These are phyloP conservation scores for Chaetomium cochliodes DNA, from an alignment of 495 filamentous ascomycete genomes.

Conservation along the genomic window DNA sequence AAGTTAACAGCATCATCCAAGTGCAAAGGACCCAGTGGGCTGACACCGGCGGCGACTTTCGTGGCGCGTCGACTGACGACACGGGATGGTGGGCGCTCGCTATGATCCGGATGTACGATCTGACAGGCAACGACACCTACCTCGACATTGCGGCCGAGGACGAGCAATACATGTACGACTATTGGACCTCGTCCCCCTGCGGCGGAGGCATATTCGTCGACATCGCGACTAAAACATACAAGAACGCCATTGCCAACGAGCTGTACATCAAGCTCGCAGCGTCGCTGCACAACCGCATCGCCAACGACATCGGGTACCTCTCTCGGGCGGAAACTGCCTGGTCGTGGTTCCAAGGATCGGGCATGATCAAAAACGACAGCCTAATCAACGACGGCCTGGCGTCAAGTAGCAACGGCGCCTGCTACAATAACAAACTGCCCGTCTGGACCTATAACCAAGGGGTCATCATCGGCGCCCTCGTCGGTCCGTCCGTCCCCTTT, in stretches of 20 bases:
- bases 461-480: slow-evolving; percentile 65
- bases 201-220: slow-evolving; percentile 61
- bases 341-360: slow-evolving; percentile 62
- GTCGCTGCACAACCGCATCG: slow-evolving; percentile 61
- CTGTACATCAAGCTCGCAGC: slow-evolving; percentile 65
- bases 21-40: slow-evolving; percentile 41
- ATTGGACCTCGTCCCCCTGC: slow-evolving; percentile 56
- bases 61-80: slow-evolving; percentile 63
- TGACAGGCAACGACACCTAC: slow-evolving; percentile 53
- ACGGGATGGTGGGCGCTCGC: slow-evolving; percentile 69
- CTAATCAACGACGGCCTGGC: slow-evolving; percentile 68
- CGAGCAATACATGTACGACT: slow-evolving; percentile 56
- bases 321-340: slow-evolving; percentile 55
- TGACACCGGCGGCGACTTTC: slow-evolving; percentile 44
- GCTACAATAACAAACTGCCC: slow-evolving; percentile 59
- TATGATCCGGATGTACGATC: slow-evolving; percentile 61
- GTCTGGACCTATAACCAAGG: slow-evolving; percentile 76
- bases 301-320: slow-evolving; percentile 50
- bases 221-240: slow-evolving; percentile 53
- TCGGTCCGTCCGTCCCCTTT: slow-evolving; percentile 45
- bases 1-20: slow-evolving; percentile 37
- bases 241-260: slow-evolving; percentile 71
- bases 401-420: slow-evolving; percentile 38
- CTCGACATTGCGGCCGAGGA: slow-evolving; percentile 55
- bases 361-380: slow-evolving; percentile 60